phyloP scores from a whole-genome alignment of 169 alveolate genomes.

The Miamiensis avidus region DNA sequence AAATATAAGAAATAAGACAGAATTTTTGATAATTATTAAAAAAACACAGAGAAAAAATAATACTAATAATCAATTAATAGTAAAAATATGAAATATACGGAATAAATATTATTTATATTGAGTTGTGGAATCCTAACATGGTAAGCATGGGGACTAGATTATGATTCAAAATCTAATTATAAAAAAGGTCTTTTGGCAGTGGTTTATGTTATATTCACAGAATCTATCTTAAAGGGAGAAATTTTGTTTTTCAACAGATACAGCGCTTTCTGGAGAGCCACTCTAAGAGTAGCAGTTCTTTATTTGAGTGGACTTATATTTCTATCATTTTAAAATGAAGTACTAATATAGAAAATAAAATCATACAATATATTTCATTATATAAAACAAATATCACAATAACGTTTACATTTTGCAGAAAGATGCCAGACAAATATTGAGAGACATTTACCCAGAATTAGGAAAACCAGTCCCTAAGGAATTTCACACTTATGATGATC shows the following conservation, averaged over 20 bases:
- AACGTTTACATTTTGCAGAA: background rate
- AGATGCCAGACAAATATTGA: constrained; percentile 49
- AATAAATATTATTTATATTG: constrained; percentile 34
- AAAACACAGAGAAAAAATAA: no score
- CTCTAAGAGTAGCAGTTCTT: constrained; percentile 29
- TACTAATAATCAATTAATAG: no score
- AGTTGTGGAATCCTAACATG: constrained; percentile 15
- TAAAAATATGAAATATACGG: constrained; percentile 35
- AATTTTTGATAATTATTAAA: no score
- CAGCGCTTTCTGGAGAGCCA: constrained; percentile 34
- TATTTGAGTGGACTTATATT: constrained; percentile 30
- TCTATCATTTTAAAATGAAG: constrained; percentile 31
- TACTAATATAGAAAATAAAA: no score
- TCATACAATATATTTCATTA: no score
- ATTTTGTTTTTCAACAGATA: constrained; percentile 27
- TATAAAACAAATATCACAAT: no score
- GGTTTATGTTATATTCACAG: constrained; percentile 20
- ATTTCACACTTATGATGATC: constrained; percentile 66
- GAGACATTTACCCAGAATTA: constrained; percentile 27
- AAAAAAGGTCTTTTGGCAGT: constrained; percentile 31
- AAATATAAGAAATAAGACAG: no score
- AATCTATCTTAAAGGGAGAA: constrained; percentile 26
- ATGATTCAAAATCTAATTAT: constrained; percentile 16
- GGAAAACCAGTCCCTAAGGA: constrained; percentile 49
- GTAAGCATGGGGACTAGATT: constrained; percentile 19